phyloP scores from a whole-genome alignment of 352 stramenopile genomes.

The Globisporangium acanthophoron region DNA sequence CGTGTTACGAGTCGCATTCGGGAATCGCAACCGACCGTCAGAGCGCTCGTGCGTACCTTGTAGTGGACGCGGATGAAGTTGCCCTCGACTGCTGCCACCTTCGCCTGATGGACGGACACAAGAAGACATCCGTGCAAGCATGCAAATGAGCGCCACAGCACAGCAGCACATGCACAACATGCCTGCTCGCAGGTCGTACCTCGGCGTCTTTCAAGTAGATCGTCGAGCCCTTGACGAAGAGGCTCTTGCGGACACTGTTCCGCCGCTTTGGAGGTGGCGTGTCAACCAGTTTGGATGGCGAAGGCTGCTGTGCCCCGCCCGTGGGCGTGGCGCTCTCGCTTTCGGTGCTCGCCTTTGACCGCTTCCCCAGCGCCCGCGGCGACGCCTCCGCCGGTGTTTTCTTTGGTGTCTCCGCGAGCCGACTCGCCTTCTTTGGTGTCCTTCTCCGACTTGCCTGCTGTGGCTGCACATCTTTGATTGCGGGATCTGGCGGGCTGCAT shows the following conservation, averaged over 20 bases:
- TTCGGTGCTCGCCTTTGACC: not conserved
- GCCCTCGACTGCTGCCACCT: constrained; percentile 60
- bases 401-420: not conserved
- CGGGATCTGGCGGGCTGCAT: not conserved
- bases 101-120: constrained; percentile 26
- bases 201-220: constrained; percentile 63
- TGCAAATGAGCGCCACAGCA: not conserved
- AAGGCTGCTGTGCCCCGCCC: not conserved
- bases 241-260: constrained; percentile 26
- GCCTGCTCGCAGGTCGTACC: constrained; percentile 14
- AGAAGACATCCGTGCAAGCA: not conserved
- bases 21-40: too few species aligned
- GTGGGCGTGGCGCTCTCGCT: constrained; percentile 15
- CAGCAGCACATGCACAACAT: not conserved
- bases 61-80: constrained; percentile 77
- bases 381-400: constrained; percentile 1
- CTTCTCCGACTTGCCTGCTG: not conserved
- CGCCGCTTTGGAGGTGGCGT: constrained; percentile 13
- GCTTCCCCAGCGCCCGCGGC: constrained; percentile 8
- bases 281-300: not conserved
- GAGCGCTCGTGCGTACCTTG: constrained; percentile 31
- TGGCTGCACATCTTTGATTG: not conserved
- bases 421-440: not conserved
- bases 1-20: too few species aligned
- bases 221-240: constrained; percentile 56